Percentiles rank a stretch among this genome's conserved stretches.
These are phyloP conservation scores for Cladophialophora chaetospira DNA, from an alignment of 2,329 filamentous ascomycete genomes.

Conservation along the genomic window DNA sequence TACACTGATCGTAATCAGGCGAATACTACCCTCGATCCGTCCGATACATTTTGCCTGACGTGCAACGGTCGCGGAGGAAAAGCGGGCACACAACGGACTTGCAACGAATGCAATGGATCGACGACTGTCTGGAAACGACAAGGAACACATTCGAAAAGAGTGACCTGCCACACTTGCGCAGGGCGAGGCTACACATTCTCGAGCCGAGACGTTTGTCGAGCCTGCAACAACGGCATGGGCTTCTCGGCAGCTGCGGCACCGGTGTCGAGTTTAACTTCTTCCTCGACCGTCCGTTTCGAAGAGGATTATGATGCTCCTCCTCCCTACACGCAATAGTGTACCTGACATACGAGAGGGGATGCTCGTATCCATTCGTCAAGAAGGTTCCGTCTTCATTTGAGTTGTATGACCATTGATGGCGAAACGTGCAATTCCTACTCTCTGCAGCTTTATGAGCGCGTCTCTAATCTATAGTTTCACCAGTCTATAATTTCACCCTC, in stretches of 20 bases:
- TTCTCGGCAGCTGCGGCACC: not conserved
- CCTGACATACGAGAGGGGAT: no score
- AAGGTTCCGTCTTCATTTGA: no score
- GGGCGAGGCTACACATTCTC: slow-evolving; percentile 5
- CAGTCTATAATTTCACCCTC: not conserved
- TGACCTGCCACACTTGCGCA: not conserved
- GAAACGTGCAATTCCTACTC: no score
- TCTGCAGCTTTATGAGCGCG: no score
- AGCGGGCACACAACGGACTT: slow-evolving; percentile 8
- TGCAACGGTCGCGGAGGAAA: slow-evolving; percentile 17
- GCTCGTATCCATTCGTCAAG: no score
- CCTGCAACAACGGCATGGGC: not conserved
- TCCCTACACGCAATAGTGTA: not conserved
- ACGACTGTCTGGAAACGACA: not conserved
- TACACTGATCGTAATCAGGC: not conserved
- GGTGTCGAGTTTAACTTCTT: no score
- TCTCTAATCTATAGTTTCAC: not conserved
- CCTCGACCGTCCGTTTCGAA: not conserved
- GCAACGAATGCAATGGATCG: slow-evolving; percentile 7
- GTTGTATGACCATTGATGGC: no score
- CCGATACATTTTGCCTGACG: slow-evolving; percentile 6
- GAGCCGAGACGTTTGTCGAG: slow-evolving; percentile 5
- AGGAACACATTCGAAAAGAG: not conserved
- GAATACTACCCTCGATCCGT: not conserved
- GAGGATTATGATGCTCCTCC: not conserved